Conservation (phyloP, 805 yeast genomes). For the Kodamaea sagamina region DNA sequence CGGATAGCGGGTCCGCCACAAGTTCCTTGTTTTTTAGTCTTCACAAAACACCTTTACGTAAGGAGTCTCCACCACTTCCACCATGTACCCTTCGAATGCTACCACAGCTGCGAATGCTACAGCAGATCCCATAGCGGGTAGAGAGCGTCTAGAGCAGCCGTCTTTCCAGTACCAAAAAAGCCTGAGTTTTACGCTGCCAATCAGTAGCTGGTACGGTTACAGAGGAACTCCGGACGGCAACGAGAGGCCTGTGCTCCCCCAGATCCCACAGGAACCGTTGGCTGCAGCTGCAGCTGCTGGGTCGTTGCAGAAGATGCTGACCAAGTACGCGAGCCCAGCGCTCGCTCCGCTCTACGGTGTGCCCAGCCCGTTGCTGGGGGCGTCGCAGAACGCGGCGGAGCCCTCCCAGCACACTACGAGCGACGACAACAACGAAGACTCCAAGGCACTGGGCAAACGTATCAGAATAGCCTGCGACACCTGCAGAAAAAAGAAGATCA, state of each 20-base stretch:
- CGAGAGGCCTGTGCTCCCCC: neutral
- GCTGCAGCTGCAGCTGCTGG: slow-evolving; percentile 9
- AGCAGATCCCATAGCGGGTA: no score
- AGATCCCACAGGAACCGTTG: neutral
- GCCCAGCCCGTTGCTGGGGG: slow-evolving; percentile 2
- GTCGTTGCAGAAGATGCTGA: slow-evolving; percentile 9
- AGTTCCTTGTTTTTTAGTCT: no score
- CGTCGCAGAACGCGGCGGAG: neutral
- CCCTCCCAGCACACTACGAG: neutral
- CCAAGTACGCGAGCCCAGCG: neutral
- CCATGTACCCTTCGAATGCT: no score
- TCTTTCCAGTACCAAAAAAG: no score
- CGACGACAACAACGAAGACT: neutral
- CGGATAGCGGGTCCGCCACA: no score
- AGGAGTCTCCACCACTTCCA: no score
- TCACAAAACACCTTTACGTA: no score
- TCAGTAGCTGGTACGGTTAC: no score
- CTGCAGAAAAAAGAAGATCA: slow-evolving; percentile 36
- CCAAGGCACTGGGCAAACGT: slow-evolving; percentile 15
- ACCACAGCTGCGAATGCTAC: no score
- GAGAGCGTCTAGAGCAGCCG: no score
- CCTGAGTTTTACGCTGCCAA: no score
- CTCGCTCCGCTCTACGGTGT: neutral
- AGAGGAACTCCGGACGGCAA: no score
- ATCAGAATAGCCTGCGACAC: slow-evolving; percentile 31